Conservation (phyloP, 2,329 filamentous ascomycete species). For the Paecilomyces sp. region DNA sequence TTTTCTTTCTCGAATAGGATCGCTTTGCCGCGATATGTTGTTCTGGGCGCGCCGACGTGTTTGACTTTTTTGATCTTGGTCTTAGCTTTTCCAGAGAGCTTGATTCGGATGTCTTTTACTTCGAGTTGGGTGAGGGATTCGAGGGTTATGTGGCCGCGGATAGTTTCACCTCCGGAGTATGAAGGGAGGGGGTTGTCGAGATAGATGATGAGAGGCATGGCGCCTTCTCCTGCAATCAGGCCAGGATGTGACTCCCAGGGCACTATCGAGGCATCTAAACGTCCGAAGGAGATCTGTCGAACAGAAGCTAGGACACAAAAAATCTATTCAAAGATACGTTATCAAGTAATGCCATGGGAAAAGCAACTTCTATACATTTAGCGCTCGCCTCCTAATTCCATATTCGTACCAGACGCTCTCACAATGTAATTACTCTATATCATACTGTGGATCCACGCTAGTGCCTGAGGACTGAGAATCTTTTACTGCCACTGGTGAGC, state of each 20-base stretch:
- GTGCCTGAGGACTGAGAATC: too few relatives aligned
- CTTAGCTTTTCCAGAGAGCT: slow-evolving; percentile 8
- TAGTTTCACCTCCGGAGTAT: slow-evolving; percentile 5
- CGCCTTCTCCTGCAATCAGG: not conserved
- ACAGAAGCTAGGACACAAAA: too few relatives aligned
- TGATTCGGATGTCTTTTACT: slow-evolving; percentile 6
- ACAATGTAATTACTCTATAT: too few relatives aligned
- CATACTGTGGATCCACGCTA: too few relatives aligned
- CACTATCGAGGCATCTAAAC: not conserved
- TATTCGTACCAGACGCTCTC: too few relatives aligned
- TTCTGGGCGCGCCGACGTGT: slow-evolving; percentile 4
- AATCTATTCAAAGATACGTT: too few relatives aligned
- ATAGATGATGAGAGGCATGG: slow-evolving; percentile 8
- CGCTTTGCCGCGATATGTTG: slow-evolving; percentile 10
- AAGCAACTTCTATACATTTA: too few relatives aligned
- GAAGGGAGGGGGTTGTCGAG: slow-evolving; percentile 2
- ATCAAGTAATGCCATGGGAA: too few relatives aligned
- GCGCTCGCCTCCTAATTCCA: too few relatives aligned
- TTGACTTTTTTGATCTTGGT: slow-evolving; percentile 11
- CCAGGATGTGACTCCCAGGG: not conserved
- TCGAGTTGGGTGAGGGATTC: slow-evolving; percentile 4
- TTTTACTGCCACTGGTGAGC: too few relatives aligned
- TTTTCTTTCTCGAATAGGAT: slow-evolving; percentile 9
- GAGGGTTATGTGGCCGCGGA: slow-evolving; percentile 5
- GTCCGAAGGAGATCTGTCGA: too few relatives aligned